Percentiles rank a stretch among this genome's conserved stretches.
These are phyloP conservation scores for Myxozyma nipponensis DNA, from an alignment of 805 yeast species.

Conservation along the genomic window DNA sequence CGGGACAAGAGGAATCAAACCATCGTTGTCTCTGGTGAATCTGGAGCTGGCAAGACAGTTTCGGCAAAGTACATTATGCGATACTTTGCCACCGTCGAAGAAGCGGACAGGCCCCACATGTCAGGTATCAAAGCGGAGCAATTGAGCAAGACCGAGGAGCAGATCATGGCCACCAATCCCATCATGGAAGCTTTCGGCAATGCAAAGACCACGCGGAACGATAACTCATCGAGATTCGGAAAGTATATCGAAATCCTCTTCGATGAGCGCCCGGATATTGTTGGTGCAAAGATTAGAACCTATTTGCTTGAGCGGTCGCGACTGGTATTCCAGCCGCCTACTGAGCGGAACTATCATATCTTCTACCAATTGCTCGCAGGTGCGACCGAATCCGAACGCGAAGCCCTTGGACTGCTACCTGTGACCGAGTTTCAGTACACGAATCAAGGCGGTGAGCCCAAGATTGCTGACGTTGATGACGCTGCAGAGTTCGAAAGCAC, in stretches of 20 bases:
- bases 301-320: slow-evolving; percentile 90
- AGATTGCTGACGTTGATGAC: slow-evolving; percentile 77
- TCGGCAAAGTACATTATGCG: slow-evolving; percentile 97
- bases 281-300: slow-evolving; percentile 93
- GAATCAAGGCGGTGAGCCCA: slow-evolving; percentile 78
- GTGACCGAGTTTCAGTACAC: slow-evolving; percentile 74
- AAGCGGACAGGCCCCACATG: slow-evolving; percentile 38
- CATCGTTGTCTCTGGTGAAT: slow-evolving; percentile 94
- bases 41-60: slow-evolving; percentile 98
- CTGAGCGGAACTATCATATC: slow-evolving; percentile 93
- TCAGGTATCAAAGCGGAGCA: slow-evolving; percentile 44
- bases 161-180: slow-evolving; percentile 93
- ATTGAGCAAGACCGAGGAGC: slow-evolving; percentile 88
- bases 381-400: slow-evolving; percentile 48
- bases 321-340: slow-evolving; percentile 82
- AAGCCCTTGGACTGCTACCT: slow-evolving; percentile 54
- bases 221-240: slow-evolving; percentile 96
- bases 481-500: slow-evolving; percentile 72
- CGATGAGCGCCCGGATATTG: slow-evolving; percentile 67
- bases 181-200: slow-evolving; percentile 98
- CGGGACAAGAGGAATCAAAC: slow-evolving; percentile 83
- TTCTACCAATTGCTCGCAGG: slow-evolving; percentile 88
- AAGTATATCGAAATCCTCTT: slow-evolving; percentile 90
- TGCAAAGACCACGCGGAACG: slow-evolving; percentile 95
- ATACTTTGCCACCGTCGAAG: slow-evolving; percentile 91